Base-by-base conservation (phyloP, 345 rosid genomes). In the Laguncularia racemosa region DNA sequence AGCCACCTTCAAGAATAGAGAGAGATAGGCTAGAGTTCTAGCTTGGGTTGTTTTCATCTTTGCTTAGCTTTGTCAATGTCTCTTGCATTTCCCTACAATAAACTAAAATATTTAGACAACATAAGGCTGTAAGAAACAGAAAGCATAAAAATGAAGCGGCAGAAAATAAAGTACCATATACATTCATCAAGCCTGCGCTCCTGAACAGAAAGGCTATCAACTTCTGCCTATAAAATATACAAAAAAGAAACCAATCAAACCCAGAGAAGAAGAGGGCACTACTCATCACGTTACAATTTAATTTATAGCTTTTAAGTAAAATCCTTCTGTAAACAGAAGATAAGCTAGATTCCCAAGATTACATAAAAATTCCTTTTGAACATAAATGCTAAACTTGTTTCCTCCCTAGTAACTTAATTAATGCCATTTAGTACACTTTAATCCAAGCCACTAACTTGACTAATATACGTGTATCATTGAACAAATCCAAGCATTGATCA, bases 61-160 rank as follows among this genome's bases (percentile, higher is more conserved):
- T 97, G 55, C 96, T 89, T 62, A 89, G 76, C 69, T 73, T 83
- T 74, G 90, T 84, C 72, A 89, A 61, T 62, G 85, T 78, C 68
- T 87, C 96, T 78, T 89, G 97, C 80, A 85, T 84, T 62, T 81
- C 90, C 59, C 97, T 93, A 89, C 64, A 75, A 71, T 48, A 67
- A 68, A 61, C 59, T 60, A 20, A 48, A 57, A 23, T 61, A 19
- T n/a, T 81, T 74, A 71, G 78, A 16, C 46, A 20, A 26, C 59
- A 61, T 47, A 15, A 16, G 16, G 19, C 16, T 16, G 4, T 17
- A 59, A 19, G n/a, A 11, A 18, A 23, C 16, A 50, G 38, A 44
- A 2, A 40, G 20, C n/a, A n/a, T n/a, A 15, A 33, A 51, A 55
- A 19, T 18, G 63, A 59, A 50, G 57, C 47, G 40, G 38, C 28